Conservation (phyloP, 73 alveolate species). For the Tetrahymena thermophila region DNA sequence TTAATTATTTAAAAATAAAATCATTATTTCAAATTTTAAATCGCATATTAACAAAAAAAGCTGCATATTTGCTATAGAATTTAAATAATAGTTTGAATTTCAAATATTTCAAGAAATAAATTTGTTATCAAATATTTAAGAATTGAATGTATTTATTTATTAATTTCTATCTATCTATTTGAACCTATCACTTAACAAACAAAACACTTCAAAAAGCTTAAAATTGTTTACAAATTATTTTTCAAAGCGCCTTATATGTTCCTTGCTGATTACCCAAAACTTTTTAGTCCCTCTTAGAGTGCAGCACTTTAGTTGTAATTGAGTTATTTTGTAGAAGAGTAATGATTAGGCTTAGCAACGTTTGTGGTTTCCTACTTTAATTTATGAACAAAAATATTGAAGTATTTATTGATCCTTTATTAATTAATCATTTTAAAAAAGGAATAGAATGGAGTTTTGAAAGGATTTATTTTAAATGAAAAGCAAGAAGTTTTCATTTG, state of each 20-base stretch:
- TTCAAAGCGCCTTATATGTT: neutral
- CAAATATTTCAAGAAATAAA: neutral
- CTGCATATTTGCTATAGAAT: neutral
- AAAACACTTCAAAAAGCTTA: neutral
- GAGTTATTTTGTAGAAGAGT: neutral
- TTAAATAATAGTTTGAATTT: neutral
- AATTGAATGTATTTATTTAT: too few species aligned
- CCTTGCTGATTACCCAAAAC: neutral
- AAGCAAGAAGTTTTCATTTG: neutral
- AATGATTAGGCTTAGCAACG: neutral
- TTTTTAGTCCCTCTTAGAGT: neutral
- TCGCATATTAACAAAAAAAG: neutral
- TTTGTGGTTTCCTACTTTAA: neutral
- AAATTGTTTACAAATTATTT: neutral
- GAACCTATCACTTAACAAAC: neutral
- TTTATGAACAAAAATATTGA: neutral
- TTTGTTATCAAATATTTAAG: neutral
- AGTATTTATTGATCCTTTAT: too few species aligned
- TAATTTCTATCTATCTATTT: neutral
- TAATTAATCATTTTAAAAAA: neutral
- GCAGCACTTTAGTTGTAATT: neutral
- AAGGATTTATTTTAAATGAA: neutral
- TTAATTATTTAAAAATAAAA: too few species aligned
- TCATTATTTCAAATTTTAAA: neutral
- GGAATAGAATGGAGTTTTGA: neutral